Evolutionary conservation across 2,329 filamentous ascomycete species (phyloP).

Genomic region (Neofusicoccum umdonicola): DNA sequence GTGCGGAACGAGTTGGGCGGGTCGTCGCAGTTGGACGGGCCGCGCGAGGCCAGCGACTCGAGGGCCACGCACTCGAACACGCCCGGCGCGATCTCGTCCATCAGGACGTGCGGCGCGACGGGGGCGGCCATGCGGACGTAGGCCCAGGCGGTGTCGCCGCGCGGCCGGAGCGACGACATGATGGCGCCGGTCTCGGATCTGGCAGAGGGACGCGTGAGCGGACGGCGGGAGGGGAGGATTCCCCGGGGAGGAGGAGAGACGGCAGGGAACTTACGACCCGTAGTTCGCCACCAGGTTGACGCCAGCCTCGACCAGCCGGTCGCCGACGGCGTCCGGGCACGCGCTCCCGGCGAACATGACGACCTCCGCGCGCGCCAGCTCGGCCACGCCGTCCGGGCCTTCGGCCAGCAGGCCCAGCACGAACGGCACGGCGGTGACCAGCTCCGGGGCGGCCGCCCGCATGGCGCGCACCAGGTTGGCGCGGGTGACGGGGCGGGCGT

Average conservation of each 20-base stretch:
- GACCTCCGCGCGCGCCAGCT: slow-evolving; percentile 47
- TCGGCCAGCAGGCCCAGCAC: slow-evolving; percentile 62
- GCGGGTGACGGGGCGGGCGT: background rate
- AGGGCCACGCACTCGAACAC: slow-evolving; percentile 38
- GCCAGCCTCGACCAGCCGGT: slow-evolving; percentile 51
- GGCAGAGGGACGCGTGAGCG: slow-evolving; percentile 21
- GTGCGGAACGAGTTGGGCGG: background rate
- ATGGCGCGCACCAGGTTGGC: slow-evolving; percentile 29
- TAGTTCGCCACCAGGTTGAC: slow-evolving; percentile 58
- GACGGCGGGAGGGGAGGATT: slow-evolving; percentile 24
- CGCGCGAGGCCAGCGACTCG: slow-evolving; percentile 32
- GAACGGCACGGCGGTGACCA: slow-evolving; percentile 63
- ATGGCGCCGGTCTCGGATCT: slow-evolving; percentile 35
- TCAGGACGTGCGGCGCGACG: slow-evolving; percentile 39
- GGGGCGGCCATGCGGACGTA: slow-evolving; percentile 49
- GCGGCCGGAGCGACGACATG: slow-evolving; percentile 58
- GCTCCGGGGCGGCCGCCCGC: slow-evolving; percentile 40
- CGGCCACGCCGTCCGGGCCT: slow-evolving; percentile 51
- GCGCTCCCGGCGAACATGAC: slow-evolving; percentile 59
- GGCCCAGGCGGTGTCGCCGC: slow-evolving; percentile 58
- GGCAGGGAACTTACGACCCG: slow-evolving; percentile 38
- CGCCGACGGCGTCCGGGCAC: slow-evolving; percentile 59
- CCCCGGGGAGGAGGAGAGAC: slow-evolving; percentile 36
- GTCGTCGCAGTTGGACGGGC: slow-evolving; percentile 45
- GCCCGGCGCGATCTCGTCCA: slow-evolving; percentile 34